Evolutionary conservation across 1,139 yeast species (phyloP), one percentile per base, ranked within the genome.

Genomic region (Suhomyces maxii): DNA sequence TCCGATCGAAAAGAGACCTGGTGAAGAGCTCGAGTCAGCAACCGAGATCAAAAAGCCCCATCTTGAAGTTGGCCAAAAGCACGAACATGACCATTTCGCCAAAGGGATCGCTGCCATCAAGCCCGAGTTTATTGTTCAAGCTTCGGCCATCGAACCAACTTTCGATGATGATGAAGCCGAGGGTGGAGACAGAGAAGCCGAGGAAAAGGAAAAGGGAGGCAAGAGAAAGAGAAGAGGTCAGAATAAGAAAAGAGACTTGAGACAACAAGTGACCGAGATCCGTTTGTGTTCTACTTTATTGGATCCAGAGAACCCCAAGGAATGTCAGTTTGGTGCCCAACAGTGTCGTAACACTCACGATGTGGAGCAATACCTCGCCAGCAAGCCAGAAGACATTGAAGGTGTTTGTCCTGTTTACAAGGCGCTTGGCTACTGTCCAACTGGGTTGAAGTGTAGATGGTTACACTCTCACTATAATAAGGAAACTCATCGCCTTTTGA

Each of bases 361-460:
- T 64, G 64, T 89, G 18, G 76, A 75, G 7, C 72, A 65, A 41
- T 93, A 89, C 60, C 64, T 95, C 36, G 69, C 63, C 0, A 65
- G 79, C 32, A 93, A 93, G 66, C 86, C 84, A 0, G 75, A 68
- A 0, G 98, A 93, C 63, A 68, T 89, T 30, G 81, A 76, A 12
- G 89, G 95, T 0, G 57, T 59, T 1, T 93, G 99, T 68, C 98
- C 99, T 0, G 97, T 89, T 2, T 90, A 68, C 61, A 74, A 73
- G 39, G 86, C 88, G 2, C 73, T 89, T 44, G 99, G 99, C 0
- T 84, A 82, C 59, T 93, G 99, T 72, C 96, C 97, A 2, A 79
- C 87, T 51, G 99, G 99, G 0, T 69, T 88, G 58, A 90, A 88
- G 64, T 93, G 99, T 69, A 80, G 97, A 59, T 95, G 97, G 90